Evolutionary conservation across 1,284 basidiomycete genomes (phyloP), one percentile per base, ranked within the genome.

Genomic region (Pascua sp.): DNA sequence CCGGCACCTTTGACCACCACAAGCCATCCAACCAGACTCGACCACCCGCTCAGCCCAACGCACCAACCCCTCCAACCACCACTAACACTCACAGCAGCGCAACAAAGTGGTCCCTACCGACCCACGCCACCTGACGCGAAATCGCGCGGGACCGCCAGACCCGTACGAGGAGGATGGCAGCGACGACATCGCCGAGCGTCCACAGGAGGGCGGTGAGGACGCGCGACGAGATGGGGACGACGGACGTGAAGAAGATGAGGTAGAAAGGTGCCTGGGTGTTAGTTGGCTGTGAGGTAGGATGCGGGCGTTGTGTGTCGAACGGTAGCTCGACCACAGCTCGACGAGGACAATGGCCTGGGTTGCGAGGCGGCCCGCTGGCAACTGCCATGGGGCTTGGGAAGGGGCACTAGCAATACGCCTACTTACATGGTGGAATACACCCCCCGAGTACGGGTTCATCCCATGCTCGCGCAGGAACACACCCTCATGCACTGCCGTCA

Each of bases 401-500:
- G n/a, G n/a, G n/a, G n/a, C n/a, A n/a, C n/a, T n/a, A n/a, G n/a
- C n/a, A n/a, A n/a, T n/a, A 32, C 24, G 24, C 24, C 24, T 3
- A 70, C 84, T 61, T 77, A 93, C 91, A 75, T 93, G 91, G 69
- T 88, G 83, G 70, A 93, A 91, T 11, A 85, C 78, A 2, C 90
- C 89, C 47, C 90, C 90, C 55, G 85, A 82, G 68, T 96, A 96
- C 32, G 92, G 91, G 69, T 94, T 85, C 37, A 89, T 78, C 5
- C 84, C 85, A 75, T 87, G 80, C 40, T 81, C 77, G 63, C 85
- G 86, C 12, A 95, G 81, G 73, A 86, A 91, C 10, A 92, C 81
- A 2, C 92, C 91, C 76, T 96, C 93, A 67, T 86, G 84, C 57
- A 96, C 92, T 95, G 62, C 8, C 32, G 50, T 55, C 18, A 58